Percentiles rank a stretch among this genome's conserved stretches.
Evolutionary conservation across 305 asterid species (phyloP).

Genomic region (Ajuga reptans): DNA sequence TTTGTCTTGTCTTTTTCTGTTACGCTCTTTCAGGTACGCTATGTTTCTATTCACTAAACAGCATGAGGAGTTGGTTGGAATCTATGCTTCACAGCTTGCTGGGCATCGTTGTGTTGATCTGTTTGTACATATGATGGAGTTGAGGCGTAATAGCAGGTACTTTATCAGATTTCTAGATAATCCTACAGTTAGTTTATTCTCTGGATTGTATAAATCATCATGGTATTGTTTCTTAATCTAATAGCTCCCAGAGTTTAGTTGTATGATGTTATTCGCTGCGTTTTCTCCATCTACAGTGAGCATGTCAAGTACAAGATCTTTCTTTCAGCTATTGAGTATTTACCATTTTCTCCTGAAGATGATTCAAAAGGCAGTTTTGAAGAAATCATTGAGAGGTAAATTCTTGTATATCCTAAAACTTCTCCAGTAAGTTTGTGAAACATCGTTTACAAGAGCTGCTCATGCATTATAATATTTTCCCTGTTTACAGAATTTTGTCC

Average conservation of each 20-base stretch:
- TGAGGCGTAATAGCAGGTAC: constrained; percentile 93
- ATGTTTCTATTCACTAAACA: constrained; percentile 86
- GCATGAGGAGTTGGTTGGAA: constrained; percentile 91
- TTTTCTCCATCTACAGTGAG: constrained; percentile 47
- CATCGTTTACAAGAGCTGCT: constrained; percentile 14
- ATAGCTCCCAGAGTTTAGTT: constrained; percentile 17
- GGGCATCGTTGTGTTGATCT: constrained; percentile 93
- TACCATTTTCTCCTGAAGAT: constrained; percentile 69
- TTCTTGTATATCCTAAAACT: constrained; percentile 18
- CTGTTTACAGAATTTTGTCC: constrained; percentile 54
- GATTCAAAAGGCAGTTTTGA: constrained; percentile 77
- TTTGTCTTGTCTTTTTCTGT: background rate
- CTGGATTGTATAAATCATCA: constrained; percentile 6
- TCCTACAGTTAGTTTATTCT: background rate
- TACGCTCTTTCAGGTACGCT: constrained; percentile 61
- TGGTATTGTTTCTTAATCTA: background rate
- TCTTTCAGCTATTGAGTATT: constrained; percentile 75
- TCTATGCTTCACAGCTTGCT: constrained; percentile 94
- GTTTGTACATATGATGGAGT: constrained; percentile 97
- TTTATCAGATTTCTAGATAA: background rate
- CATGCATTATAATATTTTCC: constrained; percentile 15
- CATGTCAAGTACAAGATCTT: constrained; percentile 86
- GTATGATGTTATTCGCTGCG: constrained; percentile 15
- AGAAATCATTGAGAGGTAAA: constrained; percentile 87
- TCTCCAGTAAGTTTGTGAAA: background rate